A percentile compares a stretch with the other conserved stretches of the same genome.
phyloP scores from a whole-genome alignment of 805 yeast species.

The Candida michaelii region DNA sequence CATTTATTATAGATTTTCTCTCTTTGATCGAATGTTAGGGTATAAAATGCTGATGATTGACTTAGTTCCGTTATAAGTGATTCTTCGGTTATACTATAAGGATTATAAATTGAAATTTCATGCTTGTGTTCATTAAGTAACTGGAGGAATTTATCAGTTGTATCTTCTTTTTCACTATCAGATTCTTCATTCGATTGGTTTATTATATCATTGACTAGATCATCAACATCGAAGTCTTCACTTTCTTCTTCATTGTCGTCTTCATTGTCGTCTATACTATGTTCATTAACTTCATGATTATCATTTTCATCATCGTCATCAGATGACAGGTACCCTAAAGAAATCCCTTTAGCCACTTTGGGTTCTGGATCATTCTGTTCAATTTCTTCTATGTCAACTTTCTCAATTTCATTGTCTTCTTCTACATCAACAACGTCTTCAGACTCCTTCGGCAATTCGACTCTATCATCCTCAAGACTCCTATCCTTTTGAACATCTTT shows the following conservation, averaged over 20 bases:
- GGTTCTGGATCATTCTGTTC: background rate
- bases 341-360: background rate
- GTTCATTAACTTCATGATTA: background rate
- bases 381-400: background rate
- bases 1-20: conserved; percentile 28
- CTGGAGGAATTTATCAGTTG: conserved; percentile 19
- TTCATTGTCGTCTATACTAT: too few species aligned
- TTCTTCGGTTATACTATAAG: conserved; percentile 41
- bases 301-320: conserved; percentile 5
- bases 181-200: conserved; percentile 5
- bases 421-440: conserved; percentile 15
- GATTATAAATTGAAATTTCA: conserved; percentile 31
- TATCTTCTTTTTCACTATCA: background rate
- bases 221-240: conserved; percentile 3
- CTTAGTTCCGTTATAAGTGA: conserved; percentile 29
- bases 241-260: conserved; percentile 1
- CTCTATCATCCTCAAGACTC: too few species aligned
- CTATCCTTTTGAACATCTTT: too few species aligned
- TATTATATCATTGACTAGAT: background rate
- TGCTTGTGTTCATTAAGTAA: conserved; percentile 26
- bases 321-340: conserved; percentile 6
- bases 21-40: conserved; percentile 20
- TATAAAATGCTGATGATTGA: conserved; percentile 28
- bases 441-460: too few species aligned
- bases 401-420: conserved; percentile 11